phyloP scores from a whole-genome alignment of 495 filamentous ascomycete species.

The Hypoxylon perforatum region DNA sequence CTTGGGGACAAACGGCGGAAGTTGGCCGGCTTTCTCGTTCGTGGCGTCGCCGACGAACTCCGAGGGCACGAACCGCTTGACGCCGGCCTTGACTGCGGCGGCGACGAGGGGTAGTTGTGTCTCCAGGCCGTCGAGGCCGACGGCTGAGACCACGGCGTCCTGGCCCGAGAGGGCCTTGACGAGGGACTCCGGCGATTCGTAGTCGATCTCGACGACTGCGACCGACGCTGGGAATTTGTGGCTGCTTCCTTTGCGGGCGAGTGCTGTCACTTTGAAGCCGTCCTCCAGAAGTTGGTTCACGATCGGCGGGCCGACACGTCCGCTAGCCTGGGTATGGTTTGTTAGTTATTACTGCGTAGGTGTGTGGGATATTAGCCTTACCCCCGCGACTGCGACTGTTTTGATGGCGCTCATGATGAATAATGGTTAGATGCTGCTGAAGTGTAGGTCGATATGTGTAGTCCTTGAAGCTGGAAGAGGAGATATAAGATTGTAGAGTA shows the following conservation, averaged over 20 bases:
- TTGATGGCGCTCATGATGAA: slow-evolving; percentile 54
- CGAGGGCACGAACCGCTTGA: slow-evolving; percentile 68
- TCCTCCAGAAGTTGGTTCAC: slow-evolving; percentile 62
- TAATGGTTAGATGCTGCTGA: not conserved
- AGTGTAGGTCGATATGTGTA: not conserved
- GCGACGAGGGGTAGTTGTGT: slow-evolving; percentile 63
- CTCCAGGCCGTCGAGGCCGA: slow-evolving; percentile 46
- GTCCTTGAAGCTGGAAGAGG: not conserved
- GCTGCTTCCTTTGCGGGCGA: slow-evolving; percentile 59
- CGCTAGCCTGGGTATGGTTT: slow-evolving; percentile 65
- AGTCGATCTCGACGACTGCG: slow-evolving; percentile 59
- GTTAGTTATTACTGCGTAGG: no score
- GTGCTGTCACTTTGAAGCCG: slow-evolving; percentile 65
- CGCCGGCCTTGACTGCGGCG: slow-evolving; percentile 63
- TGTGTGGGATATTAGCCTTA: slow-evolving; percentile 36
- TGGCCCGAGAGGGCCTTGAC: slow-evolving; percentile 58
- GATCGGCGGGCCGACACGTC: slow-evolving; percentile 63
- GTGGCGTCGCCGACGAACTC: slow-evolving; percentile 62
- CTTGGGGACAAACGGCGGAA: slow-evolving; percentile 56
- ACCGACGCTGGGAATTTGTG: slow-evolving; percentile 50
- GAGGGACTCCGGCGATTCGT: slow-evolving; percentile 60
- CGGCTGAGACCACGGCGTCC: slow-evolving; percentile 64
- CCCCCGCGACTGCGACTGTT: slow-evolving; percentile 61
- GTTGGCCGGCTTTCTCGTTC: slow-evolving; percentile 32
- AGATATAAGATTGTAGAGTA: not conserved